Evolutionary conservation across 495 filamentous ascomycete genomes (phyloP), one percentile per base, ranked within the genome.

Genomic region (Penicillium longicatenatum): DNA sequence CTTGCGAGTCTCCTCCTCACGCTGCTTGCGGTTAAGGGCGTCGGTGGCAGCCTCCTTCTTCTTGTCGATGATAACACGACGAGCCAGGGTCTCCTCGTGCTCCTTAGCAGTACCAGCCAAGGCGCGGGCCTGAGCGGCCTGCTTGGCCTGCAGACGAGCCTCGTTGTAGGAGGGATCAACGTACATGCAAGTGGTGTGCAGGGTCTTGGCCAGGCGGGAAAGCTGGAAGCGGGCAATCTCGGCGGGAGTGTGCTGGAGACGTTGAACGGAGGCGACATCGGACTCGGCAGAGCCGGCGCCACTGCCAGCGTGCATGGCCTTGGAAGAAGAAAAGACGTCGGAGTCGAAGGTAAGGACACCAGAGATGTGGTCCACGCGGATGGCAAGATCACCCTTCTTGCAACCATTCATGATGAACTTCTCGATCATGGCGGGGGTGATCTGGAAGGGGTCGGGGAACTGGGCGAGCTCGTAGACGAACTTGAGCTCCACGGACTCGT

Each of bases 331-430:
- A 81, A 98, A 98, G 57, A 98, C 90, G 72, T 98, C 94, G 52
- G 92, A 93, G 68, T 98, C 94, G 65, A 98, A 98, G 65, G 92
- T 97, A 49, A 98, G 85, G 47, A 97, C 87, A 51, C 95, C 92
- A 24, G 92, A 90, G 58, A 91, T 90, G 72, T 98, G 94, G 66
- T 98, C 90, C 67, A 98, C 89, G 55, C 94, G 93, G 68, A 98
- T 97, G 43, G 94, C 88, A 48, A 98, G 83, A 65, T 98, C 95
- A 30, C 94, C 94, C 82, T 98, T 98, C 85, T 98, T 98, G 83
- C 94, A 97, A 58, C 94, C 94, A 75, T 98, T 98, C 94, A 98
- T 98, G 82, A 98, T 97, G 83, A 98, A 98, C 79, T 98, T 98
- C 79, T 98, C 94, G 57, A 98, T 96, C 59, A 90, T 96, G 62